Base-by-base conservation (phyloP, 2,329 filamentous ascomycete species). In the Exophiala sp. region DNA sequence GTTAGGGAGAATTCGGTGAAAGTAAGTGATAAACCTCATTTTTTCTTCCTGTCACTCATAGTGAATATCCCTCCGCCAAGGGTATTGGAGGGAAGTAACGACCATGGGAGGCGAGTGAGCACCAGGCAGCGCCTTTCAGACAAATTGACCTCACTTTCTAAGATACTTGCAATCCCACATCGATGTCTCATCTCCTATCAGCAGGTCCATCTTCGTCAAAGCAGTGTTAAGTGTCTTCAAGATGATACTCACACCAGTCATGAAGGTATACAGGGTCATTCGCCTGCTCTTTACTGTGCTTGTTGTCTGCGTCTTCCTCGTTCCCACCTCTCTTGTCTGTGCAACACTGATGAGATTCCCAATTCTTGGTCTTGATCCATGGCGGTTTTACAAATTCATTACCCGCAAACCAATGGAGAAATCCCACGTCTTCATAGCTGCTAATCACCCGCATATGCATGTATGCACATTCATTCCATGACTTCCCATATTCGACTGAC, bases 381-480 rank as follows among this genome's bases (percentile, higher is more conserved):
- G 43, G 29, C 20, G 32, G 3, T 33, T 11, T 14, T 42, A 20
- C 35, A 55, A 35, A 14, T 38, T 34, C 34, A 8, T 47, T 2
- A 36, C 40, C 18, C 29, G 34, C 10, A 54, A 44, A 29, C 2
- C 14, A n/a, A 42, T 50, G 42, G 36, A 43, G 10, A 11, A 42
- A 20, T 40, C 36, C 5, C 32, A 50, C 10, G 12, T 47, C 42
- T 48, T 51, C 36, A 39, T 55, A 9, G 35, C 47, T 16, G 24
- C 53, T 24, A 51, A 29, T 16, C 48, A 51, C 29, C 53, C 47
- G 18, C 20, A 55, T 24, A 16, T 55, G 11, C 53, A 47, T 16
- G 53, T 55, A 48, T 38, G 52, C 8, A 11, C 1, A 21, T 11
- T 11, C 2, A 11, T 21, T n/a, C n/a, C 35, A 12, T 33, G n/a